These are phyloP conservation scores for Monosporozyma unispora DNA, from an alignment of 805 yeast genomes.

Conservation along the genomic window DNA sequence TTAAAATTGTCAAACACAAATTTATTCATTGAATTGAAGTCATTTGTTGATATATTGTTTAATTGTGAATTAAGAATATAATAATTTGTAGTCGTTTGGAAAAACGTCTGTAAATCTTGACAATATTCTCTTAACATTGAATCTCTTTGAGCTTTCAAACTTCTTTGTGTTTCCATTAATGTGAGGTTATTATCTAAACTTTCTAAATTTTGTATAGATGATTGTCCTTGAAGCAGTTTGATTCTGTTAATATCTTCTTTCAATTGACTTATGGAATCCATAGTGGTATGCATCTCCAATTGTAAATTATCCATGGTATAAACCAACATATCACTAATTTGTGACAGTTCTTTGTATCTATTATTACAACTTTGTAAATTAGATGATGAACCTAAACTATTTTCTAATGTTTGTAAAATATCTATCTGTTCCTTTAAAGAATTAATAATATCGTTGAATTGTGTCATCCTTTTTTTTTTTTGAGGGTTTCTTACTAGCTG, in stretches of 20 bases:
- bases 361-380: neutral
- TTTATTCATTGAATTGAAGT: neutral
- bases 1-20: neutral
- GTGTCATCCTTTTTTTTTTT: neutral
- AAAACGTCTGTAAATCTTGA: neutral
- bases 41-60: neutral
- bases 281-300: neutral
- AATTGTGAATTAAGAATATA: neutral
- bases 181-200: neutral
- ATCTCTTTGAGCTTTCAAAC: neutral
- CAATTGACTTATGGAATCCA: neutral
- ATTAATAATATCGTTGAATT: neutral
- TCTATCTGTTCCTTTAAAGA: neutral
- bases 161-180: neutral
- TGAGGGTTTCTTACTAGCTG: no score
- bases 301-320: neutral
- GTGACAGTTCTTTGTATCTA: neutral
- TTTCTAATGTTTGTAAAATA: neutral
- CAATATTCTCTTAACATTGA: neutral
- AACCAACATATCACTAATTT: neutral
- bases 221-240: neutral
- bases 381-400: neutral
- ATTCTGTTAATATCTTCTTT: neutral
- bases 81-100: neutral
- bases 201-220: neutral